These are phyloP conservation scores for Erysiphe neolycopersici DNA, from an alignment of 2,329 filamentous ascomycete genomes.

Conservation along the genomic window DNA sequence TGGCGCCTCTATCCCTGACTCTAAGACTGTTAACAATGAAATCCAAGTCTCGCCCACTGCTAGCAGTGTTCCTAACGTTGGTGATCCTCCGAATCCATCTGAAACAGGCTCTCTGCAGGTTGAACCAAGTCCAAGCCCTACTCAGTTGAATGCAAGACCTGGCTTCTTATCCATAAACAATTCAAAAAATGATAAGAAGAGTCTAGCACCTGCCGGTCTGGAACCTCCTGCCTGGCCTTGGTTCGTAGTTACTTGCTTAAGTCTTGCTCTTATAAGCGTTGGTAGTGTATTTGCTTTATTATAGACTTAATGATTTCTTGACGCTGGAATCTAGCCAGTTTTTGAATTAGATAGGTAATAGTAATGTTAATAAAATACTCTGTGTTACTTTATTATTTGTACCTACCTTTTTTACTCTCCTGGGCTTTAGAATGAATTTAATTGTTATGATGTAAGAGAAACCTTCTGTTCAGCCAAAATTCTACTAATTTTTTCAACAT, in stretches of 20 bases:
- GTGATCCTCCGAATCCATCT: slow-evolving; percentile 1
- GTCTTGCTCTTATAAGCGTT: slow-evolving; percentile 7
- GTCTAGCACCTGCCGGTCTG: slow-evolving; percentile 5
- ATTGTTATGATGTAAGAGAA: too few species aligned
- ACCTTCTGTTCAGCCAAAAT: too few species aligned
- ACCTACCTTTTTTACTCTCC: too few species aligned
- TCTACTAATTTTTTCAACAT: too few species aligned
- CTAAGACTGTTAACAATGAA: slow-evolving; percentile 6
- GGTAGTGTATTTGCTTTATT: slow-evolving; percentile 9
- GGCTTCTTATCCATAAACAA: slow-evolving; percentile 6
- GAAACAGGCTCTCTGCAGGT: slow-evolving; percentile 3
- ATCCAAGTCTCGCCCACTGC: slow-evolving; percentile 10
- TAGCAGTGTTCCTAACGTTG: slow-evolving; percentile 7
- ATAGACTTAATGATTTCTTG: slow-evolving; percentile 1
- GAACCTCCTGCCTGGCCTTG: slow-evolving; percentile 10
- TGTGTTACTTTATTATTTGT: too few species aligned
- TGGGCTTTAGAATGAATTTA: too few species aligned
- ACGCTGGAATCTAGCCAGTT: too few species aligned
- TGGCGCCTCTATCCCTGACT: slow-evolving; percentile 10
- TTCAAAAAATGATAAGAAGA: slow-evolving; percentile 6
- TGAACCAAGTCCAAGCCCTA: slow-evolving; percentile 9
- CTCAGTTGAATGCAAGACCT: slow-evolving; percentile 8
- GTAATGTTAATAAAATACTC: too few species aligned
- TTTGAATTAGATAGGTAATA: too few species aligned
- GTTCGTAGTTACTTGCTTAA: slow-evolving; percentile 6